phyloP scores from a whole-genome alignment of 306 rosid species.

The Myrica gale region DNA sequence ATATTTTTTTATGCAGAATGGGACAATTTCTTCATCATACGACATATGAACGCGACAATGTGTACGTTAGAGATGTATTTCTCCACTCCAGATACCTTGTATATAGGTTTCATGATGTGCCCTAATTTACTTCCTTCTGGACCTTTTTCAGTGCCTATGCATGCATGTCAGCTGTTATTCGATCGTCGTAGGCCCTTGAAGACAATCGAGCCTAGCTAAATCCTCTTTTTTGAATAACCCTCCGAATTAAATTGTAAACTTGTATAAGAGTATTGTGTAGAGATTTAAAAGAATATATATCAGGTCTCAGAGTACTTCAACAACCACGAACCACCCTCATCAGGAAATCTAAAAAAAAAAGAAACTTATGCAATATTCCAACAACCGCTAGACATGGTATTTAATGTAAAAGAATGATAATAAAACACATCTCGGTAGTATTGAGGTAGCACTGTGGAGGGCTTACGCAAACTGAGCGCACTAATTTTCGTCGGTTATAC shows the following conservation, averaged over 20 bases:
- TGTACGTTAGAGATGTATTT: too few species aligned
- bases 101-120: too few species aligned
- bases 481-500: neutral
- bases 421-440: neutral
- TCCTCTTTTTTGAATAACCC: neutral
- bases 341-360: too few species aligned
- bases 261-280: too few species aligned
- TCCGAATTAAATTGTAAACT: too few species aligned
- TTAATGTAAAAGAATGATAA: neutral
- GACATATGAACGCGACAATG: too few species aligned
- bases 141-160: neutral
- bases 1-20: too few species aligned
- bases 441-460: neutral
- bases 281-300: too few species aligned
- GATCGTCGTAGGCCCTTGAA: neutral
- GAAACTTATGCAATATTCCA: neutral
- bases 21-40: too few species aligned
- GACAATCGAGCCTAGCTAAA: neutral
- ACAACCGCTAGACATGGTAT: neutral
- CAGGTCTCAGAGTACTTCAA: too few species aligned
- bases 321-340: too few species aligned
- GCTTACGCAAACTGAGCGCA: constrained; percentile 1
- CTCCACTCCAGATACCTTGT: too few species aligned
- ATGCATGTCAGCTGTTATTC: neutral
- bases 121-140: neutral